A percentile compares a stretch with the other conserved stretches of the same genome.
Evolutionary conservation across 192 early-diverging fungal genomes (phyloP).

Genomic region (Backusella morwellensis): DNA sequence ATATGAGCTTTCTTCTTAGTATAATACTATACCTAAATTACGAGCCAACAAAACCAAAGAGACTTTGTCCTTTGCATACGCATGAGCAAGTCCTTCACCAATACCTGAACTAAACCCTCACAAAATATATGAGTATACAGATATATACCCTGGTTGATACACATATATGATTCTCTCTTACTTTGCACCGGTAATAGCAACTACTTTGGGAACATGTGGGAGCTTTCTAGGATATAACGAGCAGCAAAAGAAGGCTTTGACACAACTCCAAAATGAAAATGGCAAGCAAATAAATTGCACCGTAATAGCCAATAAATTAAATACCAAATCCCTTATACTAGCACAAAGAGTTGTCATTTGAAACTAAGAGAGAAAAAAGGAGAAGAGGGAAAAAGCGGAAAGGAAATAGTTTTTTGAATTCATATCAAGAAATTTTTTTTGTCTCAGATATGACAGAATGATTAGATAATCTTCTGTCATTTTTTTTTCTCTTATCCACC

Average conservation of each 20-base stretch:
- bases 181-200: conserved; percentile 18
- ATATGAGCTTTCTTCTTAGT: not conserved
- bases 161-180: not conserved
- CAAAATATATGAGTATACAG: not conserved
- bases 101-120: conserved; percentile 7
- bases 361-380: not conserved
- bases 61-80: not conserved
- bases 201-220: not conserved
- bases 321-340: conserved; percentile 9
- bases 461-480: not conserved
- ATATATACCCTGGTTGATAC: too few relatives aligned
- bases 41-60: conserved; percentile 14
- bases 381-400: not conserved
- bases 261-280: not conserved
- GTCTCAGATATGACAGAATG: not conserved
- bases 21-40: conserved; percentile 6
- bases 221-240: not conserved
- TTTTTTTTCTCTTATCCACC: not conserved
- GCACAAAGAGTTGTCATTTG: not conserved
- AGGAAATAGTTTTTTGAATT: not conserved
- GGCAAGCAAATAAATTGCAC: not conserved
- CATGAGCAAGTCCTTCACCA: conserved; percentile 6
- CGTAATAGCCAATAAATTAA: not conserved
- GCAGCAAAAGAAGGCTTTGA: not conserved
- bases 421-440: not conserved